These are phyloP conservation scores for Rhizoctonia solani DNA, from an alignment of 1,284 basidiomycete species.

Conservation along the genomic window DNA sequence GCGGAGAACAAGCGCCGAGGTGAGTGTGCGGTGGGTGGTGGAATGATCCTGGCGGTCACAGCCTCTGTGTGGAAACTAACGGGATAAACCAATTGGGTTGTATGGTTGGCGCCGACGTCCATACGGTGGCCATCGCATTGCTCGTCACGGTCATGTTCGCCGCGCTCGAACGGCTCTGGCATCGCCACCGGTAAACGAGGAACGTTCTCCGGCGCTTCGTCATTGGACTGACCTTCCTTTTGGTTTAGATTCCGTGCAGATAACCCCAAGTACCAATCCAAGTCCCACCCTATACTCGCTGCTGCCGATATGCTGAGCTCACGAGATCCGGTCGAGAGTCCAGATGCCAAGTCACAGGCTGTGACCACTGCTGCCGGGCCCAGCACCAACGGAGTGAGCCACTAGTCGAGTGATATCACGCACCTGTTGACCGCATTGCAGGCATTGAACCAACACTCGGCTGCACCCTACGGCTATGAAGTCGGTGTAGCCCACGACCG, in stretches of 20 bases:
- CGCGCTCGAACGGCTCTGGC: constrained; percentile 10
- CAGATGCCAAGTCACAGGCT: constrained; percentile 74
- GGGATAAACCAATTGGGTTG: not conserved
- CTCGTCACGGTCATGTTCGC: constrained; percentile 14
- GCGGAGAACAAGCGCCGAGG: no score
- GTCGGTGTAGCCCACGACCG: constrained; percentile 93
- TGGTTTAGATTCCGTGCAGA: constrained; percentile 8
- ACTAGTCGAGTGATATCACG: constrained; percentile 45
- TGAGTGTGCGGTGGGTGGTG: no score
- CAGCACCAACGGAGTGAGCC: constrained; percentile 74
- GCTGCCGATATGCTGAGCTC: constrained; percentile 6
- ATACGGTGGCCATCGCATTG: not conserved
- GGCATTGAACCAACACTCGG: constrained; percentile 49
- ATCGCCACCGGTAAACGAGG: constrained; percentile 15
- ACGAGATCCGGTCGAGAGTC: constrained; percentile 23
- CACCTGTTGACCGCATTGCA: constrained; percentile 62
- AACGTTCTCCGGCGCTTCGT: not conserved
- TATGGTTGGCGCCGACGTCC: constrained; percentile 5
- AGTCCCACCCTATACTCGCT: constrained; percentile 14
- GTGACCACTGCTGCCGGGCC: constrained; percentile 70
- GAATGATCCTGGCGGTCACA: no score
- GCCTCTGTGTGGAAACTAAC: not conserved
- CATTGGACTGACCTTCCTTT: no score
- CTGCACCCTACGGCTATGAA: constrained; percentile 64
- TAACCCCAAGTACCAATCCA: constrained; percentile 30